Base-by-base conservation (phyloP, 1,284 basidiomycete genomes). In the Athelia psychrophila region DNA sequence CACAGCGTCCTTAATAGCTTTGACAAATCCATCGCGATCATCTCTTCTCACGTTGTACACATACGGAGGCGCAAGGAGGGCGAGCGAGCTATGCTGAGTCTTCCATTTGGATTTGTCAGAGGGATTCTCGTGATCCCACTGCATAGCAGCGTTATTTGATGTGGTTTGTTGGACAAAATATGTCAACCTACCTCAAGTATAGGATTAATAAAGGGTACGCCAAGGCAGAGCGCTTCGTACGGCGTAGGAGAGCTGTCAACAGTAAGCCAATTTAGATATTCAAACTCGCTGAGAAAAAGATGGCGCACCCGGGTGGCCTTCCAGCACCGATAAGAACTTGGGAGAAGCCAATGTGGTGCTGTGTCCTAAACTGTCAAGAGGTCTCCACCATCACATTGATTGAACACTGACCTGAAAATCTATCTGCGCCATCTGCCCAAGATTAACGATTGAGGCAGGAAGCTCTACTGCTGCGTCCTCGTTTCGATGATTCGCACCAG, bases 181-280 rank as follows among this genome's bases (percentile, higher is more conserved):
- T 42, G 36, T 36, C 8, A 23, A 57, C 51, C 23, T 46, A 38
- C 12, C 47, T 42, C n/a, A 42, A 42, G 16, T 36, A 71, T 57
- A 1, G 67, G 66, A 55, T 74, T 74, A 57, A 75, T 67, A 57
- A 74, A 75, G 9, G 72, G 72, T 15, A 74, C 66, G 6, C 72
- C 72, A 23, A 73, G 54, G 52, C 73, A 75, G 9, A 76, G 58
- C 1, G 68, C 72, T 45, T 73, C 71, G 56, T 70, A 74, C 0
- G 72, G 70, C 52, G 60, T 61, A 3, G 69, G 70, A 3, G 67
- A 69, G 1, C 64, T 51, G 18, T 19, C 51, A 33, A 23, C 15
- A 24, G 36, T 36, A 18, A 25, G 2, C 6, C 13, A 5, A 30
- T 13, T 2, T 2, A 61, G 60, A 33, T 44, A 45, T 2, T 58